phyloP scores from a whole-genome alignment of 768 basidiomycete species.

The Pleurotus tuoliensis region DNA sequence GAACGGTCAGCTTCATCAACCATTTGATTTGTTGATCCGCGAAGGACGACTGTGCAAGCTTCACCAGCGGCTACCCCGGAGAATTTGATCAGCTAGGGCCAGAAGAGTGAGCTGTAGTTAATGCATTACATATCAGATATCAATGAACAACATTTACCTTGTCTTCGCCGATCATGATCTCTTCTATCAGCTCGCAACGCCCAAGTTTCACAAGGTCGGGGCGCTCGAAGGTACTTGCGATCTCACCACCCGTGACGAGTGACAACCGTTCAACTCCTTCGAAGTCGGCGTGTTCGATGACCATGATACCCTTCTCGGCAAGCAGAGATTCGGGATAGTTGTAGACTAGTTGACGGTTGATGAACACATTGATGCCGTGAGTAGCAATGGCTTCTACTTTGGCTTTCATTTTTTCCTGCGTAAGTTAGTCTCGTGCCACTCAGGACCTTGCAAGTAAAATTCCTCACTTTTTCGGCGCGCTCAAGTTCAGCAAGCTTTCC shows the following conservation, averaged over 20 bases:
- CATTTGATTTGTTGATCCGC: constrained; percentile 98
- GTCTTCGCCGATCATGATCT: constrained; percentile 99
- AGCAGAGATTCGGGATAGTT: constrained; percentile 97
- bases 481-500: constrained; percentile 98
- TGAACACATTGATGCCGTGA: constrained; percentile 95
- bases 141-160: constrained; percentile 52
- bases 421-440: not conserved
- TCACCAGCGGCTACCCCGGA: constrained; percentile 97
- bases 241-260: constrained; percentile 96
- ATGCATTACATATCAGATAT: not conserved
- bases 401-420: constrained; percentile 98
- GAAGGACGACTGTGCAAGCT: constrained; percentile 96
- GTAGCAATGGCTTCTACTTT: constrained; percentile 94
- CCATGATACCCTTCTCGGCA: constrained; percentile 92
- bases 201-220: constrained; percentile 93
- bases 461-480: constrained; percentile 80
- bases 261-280: constrained; percentile 97
- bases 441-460: not conserved
- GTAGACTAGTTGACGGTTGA: constrained; percentile 98
- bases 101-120: not conserved
- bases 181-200: constrained; percentile 91
- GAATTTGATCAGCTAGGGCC: constrained; percentile 92
- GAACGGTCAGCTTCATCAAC: constrained; percentile 98
- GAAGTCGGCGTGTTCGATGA: constrained; percentile 98
- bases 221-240: constrained; percentile 91